These are phyloP conservation scores for Acacia pycnantha DNA, from an alignment of 331 rosid species.

Conservation along the genomic window DNA sequence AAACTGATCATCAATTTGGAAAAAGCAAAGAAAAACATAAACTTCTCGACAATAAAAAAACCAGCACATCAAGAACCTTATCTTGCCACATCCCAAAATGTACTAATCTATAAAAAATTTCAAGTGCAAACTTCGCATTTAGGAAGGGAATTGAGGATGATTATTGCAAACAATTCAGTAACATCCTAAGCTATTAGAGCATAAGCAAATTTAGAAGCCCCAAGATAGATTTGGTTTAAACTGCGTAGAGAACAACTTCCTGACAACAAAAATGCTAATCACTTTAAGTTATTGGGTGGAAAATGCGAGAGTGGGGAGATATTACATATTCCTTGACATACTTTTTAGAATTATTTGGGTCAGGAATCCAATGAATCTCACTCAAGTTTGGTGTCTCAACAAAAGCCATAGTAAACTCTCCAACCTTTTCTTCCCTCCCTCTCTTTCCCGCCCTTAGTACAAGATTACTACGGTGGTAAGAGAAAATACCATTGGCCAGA, in stretches of 20 bases:
- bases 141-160: too few relatives aligned
- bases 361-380: slow-evolving; percentile 74
- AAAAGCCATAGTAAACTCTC: slow-evolving; percentile 64
- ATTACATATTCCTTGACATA: slow-evolving; percentile 49
- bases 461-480: slow-evolving; percentile 52
- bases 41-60: too few relatives aligned
- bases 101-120: too few relatives aligned
- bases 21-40: too few relatives aligned
- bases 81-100: too few relatives aligned
- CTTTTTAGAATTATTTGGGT: slow-evolving; percentile 39
- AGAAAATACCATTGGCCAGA: slow-evolving; percentile 61
- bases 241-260: not conserved
- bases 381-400: slow-evolving; percentile 90
- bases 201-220: not conserved
- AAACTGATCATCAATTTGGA: too few relatives aligned
- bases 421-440: slow-evolving; percentile 68
- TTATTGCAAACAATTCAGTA: not conserved
- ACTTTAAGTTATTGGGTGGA: slow-evolving; percentile 47
- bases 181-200: not conserved
- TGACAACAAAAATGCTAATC: not conserved
- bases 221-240: not conserved
- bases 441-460: slow-evolving; percentile 77
- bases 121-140: fast-evolving
- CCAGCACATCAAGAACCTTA: too few relatives aligned
- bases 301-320: slow-evolving; percentile 62